Base-by-base conservation (phyloP, 495 filamentous ascomycete species). In the Sordaria brevicollis region DNA sequence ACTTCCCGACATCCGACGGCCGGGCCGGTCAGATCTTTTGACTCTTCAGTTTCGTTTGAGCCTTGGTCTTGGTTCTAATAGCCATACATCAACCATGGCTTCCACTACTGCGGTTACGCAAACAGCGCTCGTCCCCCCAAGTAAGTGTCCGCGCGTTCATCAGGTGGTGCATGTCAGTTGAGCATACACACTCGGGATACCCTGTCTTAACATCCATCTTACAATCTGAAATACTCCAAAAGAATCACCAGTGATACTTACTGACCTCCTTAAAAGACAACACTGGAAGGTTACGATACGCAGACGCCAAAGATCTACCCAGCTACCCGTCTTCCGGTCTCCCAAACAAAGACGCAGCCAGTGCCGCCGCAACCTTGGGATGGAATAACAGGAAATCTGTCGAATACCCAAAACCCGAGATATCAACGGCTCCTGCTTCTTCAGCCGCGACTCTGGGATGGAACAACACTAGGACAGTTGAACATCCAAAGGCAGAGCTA, bases 381-480 rank as follows among this genome's bases (percentile, higher is more conserved):
- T 90, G 92, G 83, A 83, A 88, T 33, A 89, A 89, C 73, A 85
- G 86, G 68, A 90, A 86, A 72, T 77, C 87, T 0, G 79, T 86
- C 34, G 86, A 88, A 76, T 74, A 80, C 75, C 90, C 87, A 87
- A 90, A 83, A 71, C 88, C 88, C 38, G 69, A 73, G 37, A 76
- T 69, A n/a, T 76, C 79, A 1, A 80, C 83, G 38, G 86, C 86
- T 19, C 76, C 87, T 31, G 86, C 88, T 34, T 90, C 91, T 62
- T 88, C 88, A 69, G 93, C 92, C 57, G 90, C 90, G 13, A 86
- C 82, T 66, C 82, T 95, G 21, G 91, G 92, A 33, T 90, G 92
- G 83, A 84, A 87, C 36, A 89, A 89, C 73, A 85, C 86, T 67
- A 90, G 86, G 73, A 76, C 86, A 2, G 79, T 86, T 35, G 86